phyloP scores from a whole-genome alignment of 371 early-diverging fungal species.

The Rhizopus delemar region DNA sequence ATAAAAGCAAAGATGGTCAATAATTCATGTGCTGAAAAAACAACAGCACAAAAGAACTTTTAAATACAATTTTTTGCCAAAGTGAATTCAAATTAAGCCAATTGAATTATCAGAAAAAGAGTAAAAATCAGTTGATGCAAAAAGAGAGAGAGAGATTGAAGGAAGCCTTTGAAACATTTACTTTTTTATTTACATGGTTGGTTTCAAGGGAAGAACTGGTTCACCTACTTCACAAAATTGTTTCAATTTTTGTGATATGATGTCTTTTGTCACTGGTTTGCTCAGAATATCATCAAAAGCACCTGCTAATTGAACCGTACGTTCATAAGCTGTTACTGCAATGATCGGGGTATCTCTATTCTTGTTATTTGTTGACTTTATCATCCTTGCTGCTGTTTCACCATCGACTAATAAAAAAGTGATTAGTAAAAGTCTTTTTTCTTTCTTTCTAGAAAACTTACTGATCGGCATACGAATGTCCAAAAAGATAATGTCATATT shows the following conservation, averaged over 20 bases:
- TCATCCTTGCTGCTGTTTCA: slow-evolving; percentile 90
- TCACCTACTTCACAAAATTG: neutral
- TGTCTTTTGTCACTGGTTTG: slow-evolving; percentile 75
- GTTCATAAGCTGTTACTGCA: slow-evolving; percentile 75
- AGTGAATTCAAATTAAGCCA: too few relatives aligned
- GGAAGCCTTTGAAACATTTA: too few relatives aligned
- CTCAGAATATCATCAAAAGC: slow-evolving; percentile 73
- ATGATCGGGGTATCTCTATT: slow-evolving; percentile 75
- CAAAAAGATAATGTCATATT: slow-evolving; percentile 92
- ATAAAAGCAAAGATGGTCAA: too few relatives aligned
- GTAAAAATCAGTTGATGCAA: too few relatives aligned
- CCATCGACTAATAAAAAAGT: slow-evolving; percentile 71
- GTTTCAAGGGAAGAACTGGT: too few relatives aligned
- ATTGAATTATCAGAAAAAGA: too few relatives aligned
- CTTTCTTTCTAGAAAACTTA: slow-evolving; percentile 49
- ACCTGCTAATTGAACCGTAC: slow-evolving; percentile 50
- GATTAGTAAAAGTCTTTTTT: neutral
- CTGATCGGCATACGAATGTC: slow-evolving; percentile 91
- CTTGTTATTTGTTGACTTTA: slow-evolving; percentile 86
- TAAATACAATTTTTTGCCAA: too few relatives aligned
- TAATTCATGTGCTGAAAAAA: too few relatives aligned
- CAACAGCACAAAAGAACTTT: too few relatives aligned
- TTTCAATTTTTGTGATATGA: slow-evolving; percentile 26
- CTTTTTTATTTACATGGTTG: too few relatives aligned
- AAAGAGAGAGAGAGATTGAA: too few relatives aligned